phyloP scores from a whole-genome alignment of 1,284 basidiomycete genomes.

The Puccinia brachypodii region DNA sequence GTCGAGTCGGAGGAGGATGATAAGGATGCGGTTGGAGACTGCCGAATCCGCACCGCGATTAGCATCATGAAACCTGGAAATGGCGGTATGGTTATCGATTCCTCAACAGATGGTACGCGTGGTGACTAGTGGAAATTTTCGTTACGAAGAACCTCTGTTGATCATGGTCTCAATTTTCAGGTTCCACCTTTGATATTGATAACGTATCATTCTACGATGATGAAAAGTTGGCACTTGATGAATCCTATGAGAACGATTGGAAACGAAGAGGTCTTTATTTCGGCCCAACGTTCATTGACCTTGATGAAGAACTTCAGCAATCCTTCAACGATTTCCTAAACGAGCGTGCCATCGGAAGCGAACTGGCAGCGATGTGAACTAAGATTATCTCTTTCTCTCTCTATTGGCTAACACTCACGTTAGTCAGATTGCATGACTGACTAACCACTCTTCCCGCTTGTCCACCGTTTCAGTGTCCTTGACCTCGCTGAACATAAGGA shows the following conservation, averaged over 20 bases:
- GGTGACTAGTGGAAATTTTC: background rate
- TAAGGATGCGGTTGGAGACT: conserved; percentile 17
- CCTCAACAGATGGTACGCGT: conserved; percentile 38
- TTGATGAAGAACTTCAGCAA: conserved; percentile 40
- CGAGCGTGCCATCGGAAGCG: conserved; percentile 43
- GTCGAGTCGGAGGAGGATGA: conserved; percentile 18
- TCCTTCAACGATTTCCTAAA: conserved; percentile 31
- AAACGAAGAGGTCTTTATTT: conserved; percentile 48
- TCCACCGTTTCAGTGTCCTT: background rate
- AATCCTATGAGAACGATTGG: conserved; percentile 41
- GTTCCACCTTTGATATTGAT: conserved; percentile 41
- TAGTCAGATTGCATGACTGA: background rate
- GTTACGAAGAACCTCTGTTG: background rate
- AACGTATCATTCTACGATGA: conserved; percentile 48
- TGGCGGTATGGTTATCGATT: conserved; percentile 45
- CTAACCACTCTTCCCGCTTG: background rate
- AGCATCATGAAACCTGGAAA: conserved; percentile 38
- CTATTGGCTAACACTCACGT: background rate
- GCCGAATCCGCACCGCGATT: conserved; percentile 35
- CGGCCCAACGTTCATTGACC: conserved; percentile 43
- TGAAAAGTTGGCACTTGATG: conserved; percentile 45
- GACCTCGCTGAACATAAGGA: conserved; percentile 45
- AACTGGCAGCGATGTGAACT: conserved; percentile 34
- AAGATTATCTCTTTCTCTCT: background rate
- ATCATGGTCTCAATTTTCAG: background rate